Base-by-base conservation (phyloP, 2,329 filamentous ascomycete genomes). In the Colletotrichum sansevieriae region DNA sequence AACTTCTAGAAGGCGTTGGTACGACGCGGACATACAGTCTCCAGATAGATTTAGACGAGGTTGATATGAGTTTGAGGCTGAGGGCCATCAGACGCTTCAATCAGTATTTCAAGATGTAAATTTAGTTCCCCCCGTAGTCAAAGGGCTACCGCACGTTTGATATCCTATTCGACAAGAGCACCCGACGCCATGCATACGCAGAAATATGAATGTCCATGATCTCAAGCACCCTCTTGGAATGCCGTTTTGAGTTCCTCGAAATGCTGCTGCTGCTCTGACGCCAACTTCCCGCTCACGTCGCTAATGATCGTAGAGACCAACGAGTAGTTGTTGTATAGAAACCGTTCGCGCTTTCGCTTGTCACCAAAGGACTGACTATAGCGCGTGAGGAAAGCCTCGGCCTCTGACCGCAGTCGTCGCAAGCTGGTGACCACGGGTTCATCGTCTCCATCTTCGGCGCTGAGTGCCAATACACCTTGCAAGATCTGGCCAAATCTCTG, bases 261-360 rank as follows among this genome's bases (percentile, higher is more conserved):
- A 79, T 94, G 88, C 73, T 84, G 85, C 79, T 91, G 90, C 78
- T 95, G 90, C 75, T 97, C 94, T 25, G 83, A 82, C 1, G 92
- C 88, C 75, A 95, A 78, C 78, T 92, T 93, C 4, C 93, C 93
- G 11, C 86, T 85, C 4, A 89, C 86, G 74, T 95, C 92, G 75
- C 92, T 89, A 72, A 99, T 92, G 71, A 99, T 98, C 11, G 96
- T 98, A 74, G 94, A 84, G n/a, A 99, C 88, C 71, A 99, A 84
- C 62, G 93, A 97, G 79, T 97, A 98, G 78, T 99, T 99, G 78
- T 98, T 99, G 77, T 92, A 96, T 75, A 99, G 79, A 76, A 98
- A 98, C 51, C 96, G 85, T 73, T 95, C 92, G 72, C 91, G 86
- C 81, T 97, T 97, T 76, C 93, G 88, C 71, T 88, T 86, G 75